These are phyloP conservation scores for Xylariaceae sp. DNA, from an alignment of 2,329 filamentous ascomycete genomes.

Conservation along the genomic window DNA sequence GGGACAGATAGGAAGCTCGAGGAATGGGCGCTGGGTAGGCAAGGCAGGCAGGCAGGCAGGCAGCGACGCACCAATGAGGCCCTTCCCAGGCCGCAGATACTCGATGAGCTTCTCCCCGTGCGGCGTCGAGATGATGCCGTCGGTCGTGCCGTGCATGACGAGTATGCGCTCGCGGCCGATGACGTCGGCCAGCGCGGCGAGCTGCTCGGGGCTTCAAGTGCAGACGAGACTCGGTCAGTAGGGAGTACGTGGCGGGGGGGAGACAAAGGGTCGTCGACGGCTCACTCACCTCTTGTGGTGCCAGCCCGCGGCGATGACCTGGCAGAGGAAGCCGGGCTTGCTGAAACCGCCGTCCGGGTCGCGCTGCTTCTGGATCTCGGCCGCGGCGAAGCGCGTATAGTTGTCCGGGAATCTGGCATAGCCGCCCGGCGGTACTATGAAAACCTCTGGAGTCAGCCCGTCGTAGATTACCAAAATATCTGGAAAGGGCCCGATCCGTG, in stretches of 20 bases:
- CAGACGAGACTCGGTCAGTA: too few species aligned
- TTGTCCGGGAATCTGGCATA: conserved; percentile 62
- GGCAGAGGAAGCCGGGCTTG: conserved; percentile 62
- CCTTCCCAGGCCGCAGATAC: conserved; percentile 49
- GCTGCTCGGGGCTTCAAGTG: conserved; percentile 55
- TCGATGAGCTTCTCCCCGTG: conserved; percentile 64
- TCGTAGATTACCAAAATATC: too few species aligned
- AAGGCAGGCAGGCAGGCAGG: too few species aligned
- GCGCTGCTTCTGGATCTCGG: conserved; percentile 65
- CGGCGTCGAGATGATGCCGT: conserved; percentile 68
- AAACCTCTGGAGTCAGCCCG: too few species aligned
- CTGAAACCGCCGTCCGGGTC: conserved; percentile 51
- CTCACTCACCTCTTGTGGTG: conserved; percentile 74
- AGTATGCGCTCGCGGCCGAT: conserved; percentile 69
- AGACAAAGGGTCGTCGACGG: too few species aligned
- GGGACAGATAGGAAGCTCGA: too few species aligned
- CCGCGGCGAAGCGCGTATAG: conserved; percentile 74
- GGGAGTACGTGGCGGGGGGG: too few species aligned
- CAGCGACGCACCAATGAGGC: too few species aligned
- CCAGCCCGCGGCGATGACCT: conserved; percentile 71
- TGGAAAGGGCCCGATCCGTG: too few species aligned
- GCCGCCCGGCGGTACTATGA: conserved; percentile 16
- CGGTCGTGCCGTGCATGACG: conserved; percentile 67
- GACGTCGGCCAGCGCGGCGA: conserved; percentile 56
- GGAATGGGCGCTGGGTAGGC: too few species aligned